A percentile compares a stretch with the other conserved stretches of the same genome.
Conservation (phyloP, 345 rosid genomes). For the Clausena lansium region DNA sequence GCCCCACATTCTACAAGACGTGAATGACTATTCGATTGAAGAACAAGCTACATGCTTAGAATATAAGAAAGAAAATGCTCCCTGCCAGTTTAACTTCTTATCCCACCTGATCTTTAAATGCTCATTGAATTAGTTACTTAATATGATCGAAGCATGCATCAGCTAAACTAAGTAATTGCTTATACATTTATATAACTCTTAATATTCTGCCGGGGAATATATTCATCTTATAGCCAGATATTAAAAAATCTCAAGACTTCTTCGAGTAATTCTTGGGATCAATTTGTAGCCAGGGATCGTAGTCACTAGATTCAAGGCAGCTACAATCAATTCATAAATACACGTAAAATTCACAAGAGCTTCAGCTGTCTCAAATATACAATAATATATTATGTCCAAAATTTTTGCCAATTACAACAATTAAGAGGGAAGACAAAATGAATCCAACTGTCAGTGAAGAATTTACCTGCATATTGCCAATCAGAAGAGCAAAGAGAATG, state of each 20-base stretch:
- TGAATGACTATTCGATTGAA: not conserved
- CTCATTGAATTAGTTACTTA: not conserved
- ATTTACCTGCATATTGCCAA: constrained; percentile 97
- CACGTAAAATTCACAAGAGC: not conserved
- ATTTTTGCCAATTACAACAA: not conserved
- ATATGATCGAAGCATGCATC: not conserved
- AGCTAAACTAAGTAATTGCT: not conserved
- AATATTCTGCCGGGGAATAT: not conserved
- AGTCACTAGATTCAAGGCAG: not conserved
- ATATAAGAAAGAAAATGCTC: not conserved
- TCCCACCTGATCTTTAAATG: not conserved
- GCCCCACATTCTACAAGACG: not conserved
- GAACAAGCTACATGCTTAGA: not conserved
- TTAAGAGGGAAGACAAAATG: not conserved
- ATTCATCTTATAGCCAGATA: not conserved
- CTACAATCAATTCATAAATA: not conserved
- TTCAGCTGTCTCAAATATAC: constrained; percentile 5
- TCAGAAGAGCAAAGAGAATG: constrained; percentile 90
- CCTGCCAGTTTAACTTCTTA: not conserved
- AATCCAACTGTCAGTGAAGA: not conserved
- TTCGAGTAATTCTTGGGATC: not conserved
- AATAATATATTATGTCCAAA: constrained; percentile 1
- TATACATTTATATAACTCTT: not conserved
- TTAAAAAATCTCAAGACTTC: not conserved
- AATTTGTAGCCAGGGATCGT: not conserved